Evolutionary conservation across 2,329 filamentous ascomycete genomes (phyloP), one percentile per base, ranked within the genome.

Genomic region (Neofusicoccum umdonicola): DNA sequence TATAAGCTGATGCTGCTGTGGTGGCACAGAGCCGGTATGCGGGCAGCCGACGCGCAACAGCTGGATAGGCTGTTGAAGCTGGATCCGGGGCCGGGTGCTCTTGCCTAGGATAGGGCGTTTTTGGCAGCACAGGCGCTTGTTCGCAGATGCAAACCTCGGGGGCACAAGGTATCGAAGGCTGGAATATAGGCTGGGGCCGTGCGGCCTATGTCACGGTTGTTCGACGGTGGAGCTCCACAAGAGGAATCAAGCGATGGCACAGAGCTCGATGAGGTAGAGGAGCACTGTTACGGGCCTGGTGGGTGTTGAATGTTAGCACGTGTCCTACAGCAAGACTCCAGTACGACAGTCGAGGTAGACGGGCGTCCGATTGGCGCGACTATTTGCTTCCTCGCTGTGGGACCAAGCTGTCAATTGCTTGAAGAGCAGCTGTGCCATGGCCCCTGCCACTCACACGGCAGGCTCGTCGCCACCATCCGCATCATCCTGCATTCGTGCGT

Each of bases 401-500:
- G 70, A 77, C 75, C 69, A 66, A 70, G 71, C 74, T 75, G 75
- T 76, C 74, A 65, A 76, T 69, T 70, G 68, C 73, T 74, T 68
- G 67, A 73, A 71, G 67, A 51, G 64, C 67, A 65, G 68, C 71
- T 67, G 70, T 66, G 63, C 63, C 31, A 47, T 47, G 39, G 34
- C 17, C 37, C 17, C 62, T 51, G 44, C 52, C 45, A 31, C 42
- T 65, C 54, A 31, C 54, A 52, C 54, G 1, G 54, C 54, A 64
- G 51, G 42, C 52, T 35, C 52, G 52, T 51, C 44, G 44, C 35
- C n/a, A 34, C 52, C 51, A 9, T 39, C 44, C 37, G 42, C 50
- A 48, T 34, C 52, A 57, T 31, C 19, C 41, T 34, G 56, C 56
- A 27, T 22, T 45, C 27, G 41, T 45, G 56, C 56, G 56, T 27